phyloP scores from a whole-genome alignment of 257 asterid species.

The Salvia rosmarinus region DNA sequence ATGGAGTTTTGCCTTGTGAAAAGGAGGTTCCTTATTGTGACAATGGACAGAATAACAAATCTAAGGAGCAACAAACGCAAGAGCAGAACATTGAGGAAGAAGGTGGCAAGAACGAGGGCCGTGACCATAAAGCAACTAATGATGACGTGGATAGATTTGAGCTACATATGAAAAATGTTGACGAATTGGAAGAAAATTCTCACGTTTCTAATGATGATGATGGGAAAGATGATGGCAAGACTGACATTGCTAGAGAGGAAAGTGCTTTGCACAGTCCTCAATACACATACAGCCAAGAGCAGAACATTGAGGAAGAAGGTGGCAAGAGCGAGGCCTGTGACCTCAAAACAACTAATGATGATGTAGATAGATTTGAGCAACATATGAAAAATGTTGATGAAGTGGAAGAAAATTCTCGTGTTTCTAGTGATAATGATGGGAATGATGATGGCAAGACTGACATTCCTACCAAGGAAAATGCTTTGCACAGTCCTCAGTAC shows the following conservation, averaged over 20 bases:
- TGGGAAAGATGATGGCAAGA: conserved; percentile 1
- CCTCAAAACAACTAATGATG: conserved; percentile 27
- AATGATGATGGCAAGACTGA: neutral
- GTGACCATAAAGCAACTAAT: conserved; percentile 29
- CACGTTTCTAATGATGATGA: conserved; percentile 9
- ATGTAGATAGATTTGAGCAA: conserved; percentile 24
- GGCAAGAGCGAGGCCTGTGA: conserved; percentile 21
- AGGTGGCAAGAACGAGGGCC: conserved; percentile 15
- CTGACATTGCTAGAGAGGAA: conserved; percentile 4
- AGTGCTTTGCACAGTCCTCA: neutral
- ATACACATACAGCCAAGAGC: neutral
- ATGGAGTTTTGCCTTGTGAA: neutral
- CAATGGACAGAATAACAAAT: neutral
- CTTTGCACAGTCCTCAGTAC: neutral
- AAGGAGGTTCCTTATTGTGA: neutral
- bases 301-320: conserved; percentile 32
- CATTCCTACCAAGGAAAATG: conserved; percentile 5
- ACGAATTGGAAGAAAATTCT: conserved; percentile 9
- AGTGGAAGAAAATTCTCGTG: conserved; percentile 10
- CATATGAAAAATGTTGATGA: neutral
- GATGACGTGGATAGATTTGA: conserved; percentile 30
- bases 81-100: conserved; percentile 33
- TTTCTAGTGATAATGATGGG: conserved; percentile 18
- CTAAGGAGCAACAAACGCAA: conserved; percentile 6
- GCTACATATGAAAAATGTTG: neutral